Evolutionary conservation across 2,329 filamentous ascomycete genomes (phyloP), one percentile per base, ranked within the genome.

Genomic region (Cyphellophora europaea): DNA sequence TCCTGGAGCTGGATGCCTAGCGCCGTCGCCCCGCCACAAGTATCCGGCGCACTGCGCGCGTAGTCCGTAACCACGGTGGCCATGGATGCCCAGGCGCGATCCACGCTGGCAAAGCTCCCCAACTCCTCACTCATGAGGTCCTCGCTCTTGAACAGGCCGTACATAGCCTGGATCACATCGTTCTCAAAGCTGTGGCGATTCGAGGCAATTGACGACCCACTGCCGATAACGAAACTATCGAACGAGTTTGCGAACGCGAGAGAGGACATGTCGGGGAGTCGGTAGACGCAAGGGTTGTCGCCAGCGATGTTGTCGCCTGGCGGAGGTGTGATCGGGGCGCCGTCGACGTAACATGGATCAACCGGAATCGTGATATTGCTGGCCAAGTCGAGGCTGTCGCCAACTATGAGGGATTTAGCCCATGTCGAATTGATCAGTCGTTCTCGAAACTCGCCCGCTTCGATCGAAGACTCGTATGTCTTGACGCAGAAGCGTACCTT

Each of bases 401-500:
- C 21, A 25, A n/a, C n/a, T n/a, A n/a, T n/a, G 3, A 40, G 25
- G 5, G 45, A 42, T 13, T 13, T 18, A 5, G n/a, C 17, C 16
- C 17, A 34, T 11, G 35, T 36, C 5, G 43, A 38, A 3, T 40
- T 35, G 2, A 41, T 33, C 11, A 36, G n/a, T 1, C 19, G 43
- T 31, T 51, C 51, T 2, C 32, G 41, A 31, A 47, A 46, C 21
- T 23, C 21, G 6, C 49, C 50, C 2, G 39, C 33, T 5, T 34
- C 31, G 2, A 53, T 45, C 5, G 27, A 27, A 5, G 48, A 36
- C 12, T 47, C 29, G 33, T 48, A 51, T 2, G 48, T 49, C 5
- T 46, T 19, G 14, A 53, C 39, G 32, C 49, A 52, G 27, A 51
- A 49, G 25, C 45, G 52, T 4, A 52, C 21, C 1, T 41, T 39